Percentiles rank a stretch among this genome's conserved stretches.
phyloP scores from a whole-genome alignment of 164 flowering plant species.

The Hamamelis virginiana region DNA sequence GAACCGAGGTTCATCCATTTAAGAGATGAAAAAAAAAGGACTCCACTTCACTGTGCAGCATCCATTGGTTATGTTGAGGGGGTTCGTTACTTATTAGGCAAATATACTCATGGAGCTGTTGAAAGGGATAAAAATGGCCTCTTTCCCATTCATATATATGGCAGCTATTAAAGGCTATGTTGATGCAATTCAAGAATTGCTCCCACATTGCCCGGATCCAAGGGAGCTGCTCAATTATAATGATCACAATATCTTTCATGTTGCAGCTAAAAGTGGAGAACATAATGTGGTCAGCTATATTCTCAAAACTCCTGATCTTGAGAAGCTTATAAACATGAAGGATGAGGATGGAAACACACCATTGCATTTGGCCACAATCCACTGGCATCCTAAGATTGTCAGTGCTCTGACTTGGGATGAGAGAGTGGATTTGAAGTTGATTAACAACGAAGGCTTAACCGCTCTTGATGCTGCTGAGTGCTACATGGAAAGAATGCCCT shows the following conservation, averaged over 20 bases:
- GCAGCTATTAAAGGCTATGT: conserved; percentile 6
- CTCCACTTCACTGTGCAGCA: too few relatives aligned
- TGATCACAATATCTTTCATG: conserved; percentile 8
- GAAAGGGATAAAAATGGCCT: neutral
- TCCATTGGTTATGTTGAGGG: conserved; percentile 1
- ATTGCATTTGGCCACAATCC: conserved; percentile 20
- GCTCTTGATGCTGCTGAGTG: conserved; percentile 12
- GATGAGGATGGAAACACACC: conserved; percentile 23
- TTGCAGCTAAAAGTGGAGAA: conserved; percentile 8
- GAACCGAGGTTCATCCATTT: too few relatives aligned
- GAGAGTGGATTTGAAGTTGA: conserved; percentile 4
- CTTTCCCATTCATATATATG: conserved; percentile 2
- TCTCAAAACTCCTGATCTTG: neutral
- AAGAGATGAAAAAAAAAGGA: conserved; percentile 11
- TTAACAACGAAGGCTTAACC: conserved; percentile 16
- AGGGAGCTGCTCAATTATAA: conserved; percentile 1
- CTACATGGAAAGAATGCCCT: neutral
- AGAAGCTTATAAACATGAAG: conserved; percentile 8
- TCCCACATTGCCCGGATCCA: conserved; percentile 1
- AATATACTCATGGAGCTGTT: neutral
- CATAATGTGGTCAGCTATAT: conserved; percentile 8
- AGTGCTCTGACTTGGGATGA: neutral
- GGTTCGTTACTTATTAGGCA: conserved; percentile 2
- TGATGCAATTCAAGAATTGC: neutral
- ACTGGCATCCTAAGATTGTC: conserved; percentile 5